phyloP scores from a whole-genome alignment of 2,329 filamentous ascomycete genomes.

The Talaromyces islandicus region DNA sequence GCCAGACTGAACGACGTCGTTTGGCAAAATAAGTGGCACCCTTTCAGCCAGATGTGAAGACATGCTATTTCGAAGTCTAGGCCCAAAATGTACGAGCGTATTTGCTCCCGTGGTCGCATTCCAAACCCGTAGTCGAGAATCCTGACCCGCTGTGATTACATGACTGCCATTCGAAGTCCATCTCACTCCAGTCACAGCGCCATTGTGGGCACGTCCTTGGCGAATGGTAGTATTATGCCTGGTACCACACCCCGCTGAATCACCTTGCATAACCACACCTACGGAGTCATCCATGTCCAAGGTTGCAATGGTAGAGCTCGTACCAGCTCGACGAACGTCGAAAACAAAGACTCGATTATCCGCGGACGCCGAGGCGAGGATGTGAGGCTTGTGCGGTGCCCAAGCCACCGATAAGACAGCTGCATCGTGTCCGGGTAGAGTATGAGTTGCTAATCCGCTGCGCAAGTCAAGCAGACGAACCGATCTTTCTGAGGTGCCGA shows the following conservation, averaged over 20 bases:
- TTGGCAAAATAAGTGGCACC: constrained; percentile 59
- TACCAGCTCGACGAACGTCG: constrained; percentile 70
- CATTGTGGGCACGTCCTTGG: constrained; percentile 63
- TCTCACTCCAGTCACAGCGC: constrained; percentile 74
- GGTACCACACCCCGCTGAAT: constrained; percentile 20
- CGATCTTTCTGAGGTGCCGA: constrained; percentile 77
- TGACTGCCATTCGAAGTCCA: constrained; percentile 78
- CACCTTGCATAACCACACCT: constrained; percentile 49
- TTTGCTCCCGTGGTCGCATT: constrained; percentile 74
- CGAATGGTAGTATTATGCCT: constrained; percentile 38
- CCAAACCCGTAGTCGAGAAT: constrained; percentile 82
- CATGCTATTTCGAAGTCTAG: constrained; percentile 65
- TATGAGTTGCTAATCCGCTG: constrained; percentile 69
- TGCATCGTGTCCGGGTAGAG: constrained; percentile 61
- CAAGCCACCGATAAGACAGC: constrained; percentile 67
- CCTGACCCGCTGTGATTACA: constrained; percentile 75
- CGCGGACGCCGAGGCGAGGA: constrained; percentile 76
- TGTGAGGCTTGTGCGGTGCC: constrained; percentile 73
- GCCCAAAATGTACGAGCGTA: constrained; percentile 81
- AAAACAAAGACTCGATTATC: constrained; percentile 81
- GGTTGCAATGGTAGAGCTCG: constrained; percentile 64
- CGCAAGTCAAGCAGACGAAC: constrained; percentile 82
- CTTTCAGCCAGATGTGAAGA: constrained; percentile 54
- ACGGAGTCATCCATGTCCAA: constrained; percentile 79
- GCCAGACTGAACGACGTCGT: constrained; percentile 48